phyloP scores from a whole-genome alignment of 768 basidiomycete species.

The Leccinum aurantiacum region DNA sequence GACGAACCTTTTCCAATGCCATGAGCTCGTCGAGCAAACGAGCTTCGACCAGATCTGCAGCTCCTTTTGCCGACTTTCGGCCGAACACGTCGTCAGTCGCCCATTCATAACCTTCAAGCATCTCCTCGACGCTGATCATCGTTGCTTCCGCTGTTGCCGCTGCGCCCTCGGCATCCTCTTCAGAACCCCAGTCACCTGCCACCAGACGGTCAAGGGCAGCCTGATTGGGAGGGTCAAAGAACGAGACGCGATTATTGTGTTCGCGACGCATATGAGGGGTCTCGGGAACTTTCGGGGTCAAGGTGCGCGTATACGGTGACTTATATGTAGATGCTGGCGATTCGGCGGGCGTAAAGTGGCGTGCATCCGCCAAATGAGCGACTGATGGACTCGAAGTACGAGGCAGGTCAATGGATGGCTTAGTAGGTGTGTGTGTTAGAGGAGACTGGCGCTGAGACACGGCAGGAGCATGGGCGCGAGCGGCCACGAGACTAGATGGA shows the following conservation, averaged over 20 bases:
- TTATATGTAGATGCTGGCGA: conserved; percentile 21
- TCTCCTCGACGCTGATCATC: conserved; percentile 92
- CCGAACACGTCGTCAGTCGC: conserved; percentile 76
- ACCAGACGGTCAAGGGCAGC: conserved; percentile 69
- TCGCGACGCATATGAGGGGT: conserved; percentile 42
- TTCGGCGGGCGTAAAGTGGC: conserved; percentile 21
- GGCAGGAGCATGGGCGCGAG: conserved; percentile 21
- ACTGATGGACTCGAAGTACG: conserved; percentile 22
- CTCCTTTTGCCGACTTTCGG: conserved; percentile 61
- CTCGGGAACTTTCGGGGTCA: conserved; percentile 35
- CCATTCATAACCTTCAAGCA: conserved; percentile 99
- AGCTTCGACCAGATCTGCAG: conserved; percentile 91
- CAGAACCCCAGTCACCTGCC: conserved; percentile 41
- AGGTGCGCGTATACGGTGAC: conserved; percentile 24
- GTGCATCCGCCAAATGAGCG: conserved; percentile 8
- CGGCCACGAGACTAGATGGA: conserved; percentile 28
- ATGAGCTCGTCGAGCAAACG: conserved; percentile 84
- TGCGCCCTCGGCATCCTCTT: conserved; percentile 55
- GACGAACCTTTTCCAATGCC: conserved; percentile 85
- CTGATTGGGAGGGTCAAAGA: conserved; percentile 81
- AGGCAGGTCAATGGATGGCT: conserved; percentile 21
- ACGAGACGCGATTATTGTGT: conserved; percentile 75
- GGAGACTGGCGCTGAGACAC: conserved; percentile 25
- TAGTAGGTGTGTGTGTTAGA: conserved; percentile 13
- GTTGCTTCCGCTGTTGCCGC: conserved; percentile 80